These are phyloP conservation scores for Acanthamoeba sp. DNA, from an alignment of 208 protist species.

Conservation along the genomic window DNA sequence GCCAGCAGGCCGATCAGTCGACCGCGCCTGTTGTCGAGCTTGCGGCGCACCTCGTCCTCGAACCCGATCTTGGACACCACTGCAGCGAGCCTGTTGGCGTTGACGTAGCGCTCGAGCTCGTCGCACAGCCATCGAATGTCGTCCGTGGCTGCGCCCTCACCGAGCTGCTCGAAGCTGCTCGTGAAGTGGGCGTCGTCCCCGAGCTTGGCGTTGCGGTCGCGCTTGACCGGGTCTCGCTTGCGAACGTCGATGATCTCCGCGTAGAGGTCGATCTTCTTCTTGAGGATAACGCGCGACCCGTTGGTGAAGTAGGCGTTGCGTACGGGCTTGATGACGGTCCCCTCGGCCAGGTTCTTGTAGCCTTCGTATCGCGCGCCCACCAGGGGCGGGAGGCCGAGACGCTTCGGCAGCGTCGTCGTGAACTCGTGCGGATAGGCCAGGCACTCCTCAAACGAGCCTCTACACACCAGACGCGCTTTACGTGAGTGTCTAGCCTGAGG, in stretches of 20 bases:
- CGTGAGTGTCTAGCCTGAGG: background rate
- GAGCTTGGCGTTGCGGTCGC: slow-evolving; percentile 35
- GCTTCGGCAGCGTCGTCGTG: background rate
- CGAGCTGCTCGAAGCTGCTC: background rate
- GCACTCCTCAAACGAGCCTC: background rate
- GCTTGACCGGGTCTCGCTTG: background rate
- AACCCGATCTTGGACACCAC: slow-evolving; percentile 22
- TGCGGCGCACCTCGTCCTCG: background rate
- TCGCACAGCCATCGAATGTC: background rate
- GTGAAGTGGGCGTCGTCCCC: background rate
- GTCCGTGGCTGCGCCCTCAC: background rate
- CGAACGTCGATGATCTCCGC: slow-evolving; percentile 32
- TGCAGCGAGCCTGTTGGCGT: background rate
- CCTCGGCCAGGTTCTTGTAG: slow-evolving; percentile 47
- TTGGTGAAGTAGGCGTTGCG: background rate
- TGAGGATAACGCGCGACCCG: slow-evolving; percentile 7
- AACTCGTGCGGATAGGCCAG: slow-evolving; percentile 23
- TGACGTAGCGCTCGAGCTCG: slow-evolving; percentile 18
- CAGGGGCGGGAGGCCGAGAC: background rate
- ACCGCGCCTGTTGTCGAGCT: background rate
- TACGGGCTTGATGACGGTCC: slow-evolving; percentile 16
- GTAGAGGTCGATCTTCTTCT: slow-evolving; percentile 50
- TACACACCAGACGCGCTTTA: background rate
- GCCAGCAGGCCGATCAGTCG: slow-evolving; percentile 15
- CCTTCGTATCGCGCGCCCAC: background rate